Percentiles rank a stretch among this genome's conserved stretches.
Conservation (phyloP, 805 yeast species). For the Jamesozyma rosinii region DNA sequence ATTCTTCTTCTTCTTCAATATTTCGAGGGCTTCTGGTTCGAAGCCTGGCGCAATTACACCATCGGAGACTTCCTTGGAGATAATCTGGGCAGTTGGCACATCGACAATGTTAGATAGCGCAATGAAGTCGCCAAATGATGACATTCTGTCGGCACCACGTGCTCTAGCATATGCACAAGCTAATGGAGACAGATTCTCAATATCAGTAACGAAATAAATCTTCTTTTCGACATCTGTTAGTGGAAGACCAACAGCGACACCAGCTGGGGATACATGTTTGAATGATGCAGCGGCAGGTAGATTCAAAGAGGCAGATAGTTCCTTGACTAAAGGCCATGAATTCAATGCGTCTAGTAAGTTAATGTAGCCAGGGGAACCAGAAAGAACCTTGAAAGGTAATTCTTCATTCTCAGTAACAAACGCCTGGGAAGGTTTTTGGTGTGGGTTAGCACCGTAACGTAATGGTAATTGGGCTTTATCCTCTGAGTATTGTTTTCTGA, state of each 20-base stretch:
- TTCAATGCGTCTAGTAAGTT: constrained; percentile 92
- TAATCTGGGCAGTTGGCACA: constrained; percentile 90
- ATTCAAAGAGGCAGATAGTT: constrained; percentile 84
- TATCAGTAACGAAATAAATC: constrained; percentile 88
- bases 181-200: constrained; percentile 89
- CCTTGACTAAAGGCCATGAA: constrained; percentile 98
- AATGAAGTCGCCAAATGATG: constrained; percentile 96
- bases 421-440: constrained; percentile 98
- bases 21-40: constrained; percentile 82
- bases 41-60: constrained; percentile 98
- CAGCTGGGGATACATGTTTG: constrained; percentile 98
- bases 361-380: constrained; percentile 96
- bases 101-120: constrained; percentile 96
- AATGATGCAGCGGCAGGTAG: constrained; percentile 98
- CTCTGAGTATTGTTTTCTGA: constrained; percentile 94
- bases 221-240: constrained; percentile 84
- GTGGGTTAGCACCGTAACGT: constrained; percentile 98
- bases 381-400: constrained; percentile 85
- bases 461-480: constrained; percentile 81
- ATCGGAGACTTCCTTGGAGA: constrained; percentile 93
- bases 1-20: constrained; percentile 85
- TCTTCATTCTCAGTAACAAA: constrained; percentile 74
- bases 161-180: constrained; percentile 99
- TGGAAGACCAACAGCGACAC: constrained; percentile 96
- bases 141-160: constrained; percentile 99